Evolutionary conservation across 2,329 filamentous ascomycete species (phyloP), one percentile per base, ranked within the genome.

Genomic region (Basipetospora chlamydospora): DNA sequence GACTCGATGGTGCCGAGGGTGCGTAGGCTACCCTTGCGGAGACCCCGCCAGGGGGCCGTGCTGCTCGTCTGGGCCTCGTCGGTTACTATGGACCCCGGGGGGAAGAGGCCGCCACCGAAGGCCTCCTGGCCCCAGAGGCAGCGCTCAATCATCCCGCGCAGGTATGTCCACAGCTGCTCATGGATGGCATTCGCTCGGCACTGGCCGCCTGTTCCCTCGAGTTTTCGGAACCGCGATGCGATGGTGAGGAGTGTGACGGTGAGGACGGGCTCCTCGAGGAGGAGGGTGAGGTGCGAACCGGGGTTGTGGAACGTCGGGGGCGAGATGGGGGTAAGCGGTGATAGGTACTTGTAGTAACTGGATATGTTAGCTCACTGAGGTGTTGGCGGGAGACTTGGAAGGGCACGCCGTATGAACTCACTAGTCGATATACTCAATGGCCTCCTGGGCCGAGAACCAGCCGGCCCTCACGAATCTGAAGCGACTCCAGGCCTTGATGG

Each of bases 61-160:
- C 73, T 80, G 35, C 73, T 80, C 11, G 71, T 76, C 46, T 76
- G 66, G 8, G 62, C 56, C 42, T 75, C 73, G 33, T 71, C 68
- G 26, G 57, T 68, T 47, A 55, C 49, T 29, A 69, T 70, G 16
- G 48, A 44, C 11, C 79, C 80, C 3, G 78, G 81, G 36, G 80
- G 80, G 49, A 80, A 84, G 53, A 88, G 86, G 12, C 83, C 85
- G 18, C 84, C 84, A 21, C 86, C 88, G 50, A 95, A 95, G 36
- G 92, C 85, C 55, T 96, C 88, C 52, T 95, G 88, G 7, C 87
- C 90, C 81, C 86, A 96, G 26, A 96, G 77, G 45, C 93, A 81
- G 23, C 88, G 76, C 56, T 94, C 85, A 45, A 96, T 90, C 82
- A 96, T 95, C 40, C 85, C 82, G 35, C 87, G 79, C 21, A 96